Percentiles rank a stretch among this genome's conserved stretches.
Evolutionary conservation across 176 grass and related monocot species (phyloP).

Genomic region (Zoysia japonica): DNA sequence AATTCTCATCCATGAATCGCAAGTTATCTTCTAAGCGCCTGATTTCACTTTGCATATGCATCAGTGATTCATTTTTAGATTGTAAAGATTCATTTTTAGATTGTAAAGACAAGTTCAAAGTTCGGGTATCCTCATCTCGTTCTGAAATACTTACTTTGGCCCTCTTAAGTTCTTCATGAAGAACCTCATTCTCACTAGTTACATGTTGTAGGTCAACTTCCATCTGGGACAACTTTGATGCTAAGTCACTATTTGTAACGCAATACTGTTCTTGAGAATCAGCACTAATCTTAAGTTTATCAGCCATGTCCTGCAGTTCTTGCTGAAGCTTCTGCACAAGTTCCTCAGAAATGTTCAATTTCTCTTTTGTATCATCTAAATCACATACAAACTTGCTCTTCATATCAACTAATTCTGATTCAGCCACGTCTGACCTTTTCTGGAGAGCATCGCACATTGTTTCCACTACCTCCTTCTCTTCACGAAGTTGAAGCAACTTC

Average conservation of each 20-base stretch:
- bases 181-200: slow-evolving; percentile 49
- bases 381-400: slow-evolving; percentile 58
- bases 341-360: slow-evolving; percentile 59
- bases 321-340: slow-evolving; percentile 61
- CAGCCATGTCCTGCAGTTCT: slow-evolving; percentile 68
- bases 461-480: slow-evolving; percentile 57
- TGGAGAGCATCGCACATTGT: slow-evolving; percentile 54
- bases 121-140: slow-evolving; percentile 52
- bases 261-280: slow-evolving; percentile 69
- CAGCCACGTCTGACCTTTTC: slow-evolving; percentile 46
- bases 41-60: slow-evolving; percentile 79
- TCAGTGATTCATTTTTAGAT: slow-evolving; percentile 53
- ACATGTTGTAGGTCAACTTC: slow-evolving; percentile 66
- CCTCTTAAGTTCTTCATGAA: slow-evolving; percentile 61
- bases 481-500: slow-evolving; percentile 57
- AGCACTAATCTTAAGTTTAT: slow-evolving; percentile 61
- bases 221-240: slow-evolving; percentile 63
- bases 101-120: slow-evolving; percentile 58
- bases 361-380: slow-evolving; percentile 57
- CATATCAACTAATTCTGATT: slow-evolving; percentile 48
- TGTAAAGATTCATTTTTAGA: slow-evolving; percentile 67
- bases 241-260: slow-evolving; percentile 57
- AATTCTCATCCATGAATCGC: slow-evolving; percentile 37
- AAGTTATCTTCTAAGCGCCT: slow-evolving; percentile 53
- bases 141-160: slow-evolving; percentile 56